Conservation (phyloP, 176 grass and related monocot genomes). For the Oryza meridionalis region DNA sequence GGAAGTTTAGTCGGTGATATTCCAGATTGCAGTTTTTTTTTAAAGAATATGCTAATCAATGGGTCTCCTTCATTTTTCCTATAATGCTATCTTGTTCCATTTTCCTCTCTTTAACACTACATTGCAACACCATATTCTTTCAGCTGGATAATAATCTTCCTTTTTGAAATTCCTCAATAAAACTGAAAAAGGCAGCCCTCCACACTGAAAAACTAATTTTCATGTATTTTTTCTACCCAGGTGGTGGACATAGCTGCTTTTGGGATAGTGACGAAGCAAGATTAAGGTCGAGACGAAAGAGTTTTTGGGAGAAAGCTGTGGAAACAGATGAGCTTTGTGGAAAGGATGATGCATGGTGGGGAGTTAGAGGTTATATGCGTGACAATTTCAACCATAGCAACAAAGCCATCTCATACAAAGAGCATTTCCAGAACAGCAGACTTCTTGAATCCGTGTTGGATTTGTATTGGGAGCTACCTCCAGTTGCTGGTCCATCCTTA, state of each 20-base stretch:
- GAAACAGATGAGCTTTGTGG: slow-evolving; percentile 49
- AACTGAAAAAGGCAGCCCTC: too few species aligned
- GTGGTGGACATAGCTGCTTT: slow-evolving; percentile 51
- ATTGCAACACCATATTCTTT: too few species aligned
- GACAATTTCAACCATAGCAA: slow-evolving; percentile 83
- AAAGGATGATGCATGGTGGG: slow-evolving; percentile 86
- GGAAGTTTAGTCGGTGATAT: too few species aligned
- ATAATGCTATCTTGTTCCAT: too few species aligned
- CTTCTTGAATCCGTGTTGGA: slow-evolving; percentile 43
- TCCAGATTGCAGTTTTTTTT: background rate
- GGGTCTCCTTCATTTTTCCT: too few species aligned
- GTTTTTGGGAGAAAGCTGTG: slow-evolving; percentile 79
- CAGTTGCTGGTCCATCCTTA: slow-evolving; percentile 83
- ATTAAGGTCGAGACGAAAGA: slow-evolving; percentile 69
- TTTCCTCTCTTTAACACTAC: too few species aligned
- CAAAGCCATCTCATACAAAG: slow-evolving; percentile 18
- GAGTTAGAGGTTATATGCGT: slow-evolving; percentile 32
- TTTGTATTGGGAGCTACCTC: slow-evolving; percentile 76
- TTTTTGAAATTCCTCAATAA: too few species aligned
- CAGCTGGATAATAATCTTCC: too few species aligned
- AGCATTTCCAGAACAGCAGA: slow-evolving; percentile 87
- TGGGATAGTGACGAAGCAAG: slow-evolving; percentile 85
- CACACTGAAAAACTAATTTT: background rate
- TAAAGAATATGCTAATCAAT: slow-evolving; percentile 9
- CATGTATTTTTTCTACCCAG: slow-evolving; percentile 25